Percentiles rank a stretch among this genome's conserved stretches.
These are phyloP conservation scores for Aspergillus heteromorphus DNA, from an alignment of 495 filamentous ascomycete species.

Conservation along the genomic window DNA sequence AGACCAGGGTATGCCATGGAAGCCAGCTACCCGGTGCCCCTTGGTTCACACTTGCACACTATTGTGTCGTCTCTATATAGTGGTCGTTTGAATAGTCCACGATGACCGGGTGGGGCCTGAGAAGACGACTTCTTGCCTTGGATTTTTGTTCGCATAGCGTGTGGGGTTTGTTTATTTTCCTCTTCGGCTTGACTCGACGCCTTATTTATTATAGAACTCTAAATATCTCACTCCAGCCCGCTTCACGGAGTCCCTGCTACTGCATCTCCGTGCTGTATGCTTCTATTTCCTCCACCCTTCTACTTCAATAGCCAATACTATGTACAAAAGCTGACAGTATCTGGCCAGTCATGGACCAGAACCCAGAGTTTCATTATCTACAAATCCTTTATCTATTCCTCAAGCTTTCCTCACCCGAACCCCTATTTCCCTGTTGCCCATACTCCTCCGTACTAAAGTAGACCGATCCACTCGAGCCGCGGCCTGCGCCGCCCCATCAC, in stretches of 20 bases:
- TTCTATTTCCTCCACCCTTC: neutral
- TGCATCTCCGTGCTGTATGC: constrained; percentile 1
- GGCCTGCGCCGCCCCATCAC: neutral
- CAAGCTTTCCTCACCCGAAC: neutral
- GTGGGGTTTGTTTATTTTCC: constrained; percentile 29
- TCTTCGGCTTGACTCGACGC: constrained; percentile 4
- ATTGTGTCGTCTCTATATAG: constrained; percentile 23
- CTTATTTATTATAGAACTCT: constrained; percentile 12
- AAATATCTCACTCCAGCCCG: neutral
- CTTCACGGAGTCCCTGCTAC: constrained; percentile 7
- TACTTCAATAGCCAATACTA: too few relatives aligned
- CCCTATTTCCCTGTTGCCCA: neutral
- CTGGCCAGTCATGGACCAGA: too few relatives aligned
- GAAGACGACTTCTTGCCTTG: constrained; percentile 21
- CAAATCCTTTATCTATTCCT: too few relatives aligned
- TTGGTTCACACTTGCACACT: too few relatives aligned
- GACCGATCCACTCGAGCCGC: neutral
- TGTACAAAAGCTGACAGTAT: too few relatives aligned
- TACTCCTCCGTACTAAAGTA: neutral
- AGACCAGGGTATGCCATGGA: constrained; percentile 3
- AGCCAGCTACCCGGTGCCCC: constrained; percentile 7
- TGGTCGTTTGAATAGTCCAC: constrained; percentile 8
- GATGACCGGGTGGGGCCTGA: constrained; percentile 8
- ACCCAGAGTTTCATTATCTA: too few relatives aligned
- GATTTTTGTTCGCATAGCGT: constrained; percentile 43